phyloP scores from a whole-genome alignment of 164 flowering plant genomes.

The Tetracentron sinense region DNA sequence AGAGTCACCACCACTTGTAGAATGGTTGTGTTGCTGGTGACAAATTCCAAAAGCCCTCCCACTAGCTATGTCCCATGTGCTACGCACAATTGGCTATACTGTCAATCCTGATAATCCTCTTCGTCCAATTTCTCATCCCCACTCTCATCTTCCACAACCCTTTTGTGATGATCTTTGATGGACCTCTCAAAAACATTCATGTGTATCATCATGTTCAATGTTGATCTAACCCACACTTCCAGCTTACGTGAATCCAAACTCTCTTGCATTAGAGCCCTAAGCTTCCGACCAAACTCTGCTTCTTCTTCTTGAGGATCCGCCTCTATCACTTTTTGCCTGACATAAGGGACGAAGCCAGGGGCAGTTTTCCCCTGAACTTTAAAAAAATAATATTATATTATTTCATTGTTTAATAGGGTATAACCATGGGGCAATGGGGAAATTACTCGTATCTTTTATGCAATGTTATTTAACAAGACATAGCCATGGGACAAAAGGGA shows the following conservation, averaged over 20 bases:
- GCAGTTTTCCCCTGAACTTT: no score
- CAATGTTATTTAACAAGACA: no score
- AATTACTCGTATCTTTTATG: no score
- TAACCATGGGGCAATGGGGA: no score
- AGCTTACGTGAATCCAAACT: constrained; percentile 85
- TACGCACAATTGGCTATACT: constrained; percentile 44
- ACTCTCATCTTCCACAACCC: constrained; percentile 70
- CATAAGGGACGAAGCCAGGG: no score
- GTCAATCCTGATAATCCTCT: constrained; percentile 45
- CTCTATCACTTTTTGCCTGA: constrained; percentile 59
- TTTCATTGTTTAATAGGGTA: no score
- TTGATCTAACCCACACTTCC: constrained; percentile 73
- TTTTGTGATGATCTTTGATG: constrained; percentile 65
- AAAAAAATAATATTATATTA: no score
- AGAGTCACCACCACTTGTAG: constrained; percentile 42
- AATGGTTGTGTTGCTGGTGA: constrained; percentile 41
- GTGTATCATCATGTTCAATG: constrained; percentile 88
- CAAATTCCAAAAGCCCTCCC: constrained; percentile 53
- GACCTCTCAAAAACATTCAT: constrained; percentile 87
- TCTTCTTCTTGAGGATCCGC: constrained; percentile 81
- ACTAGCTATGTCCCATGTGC: constrained; percentile 61
- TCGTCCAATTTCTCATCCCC: constrained; percentile 84
- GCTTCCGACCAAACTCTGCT: constrained; percentile 82
- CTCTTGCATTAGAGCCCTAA: constrained; percentile 87
- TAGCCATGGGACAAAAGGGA: no score